Evolutionary conservation across 2,329 filamentous ascomycete genomes (phyloP).

Genomic region (Fusarium sp.): DNA sequence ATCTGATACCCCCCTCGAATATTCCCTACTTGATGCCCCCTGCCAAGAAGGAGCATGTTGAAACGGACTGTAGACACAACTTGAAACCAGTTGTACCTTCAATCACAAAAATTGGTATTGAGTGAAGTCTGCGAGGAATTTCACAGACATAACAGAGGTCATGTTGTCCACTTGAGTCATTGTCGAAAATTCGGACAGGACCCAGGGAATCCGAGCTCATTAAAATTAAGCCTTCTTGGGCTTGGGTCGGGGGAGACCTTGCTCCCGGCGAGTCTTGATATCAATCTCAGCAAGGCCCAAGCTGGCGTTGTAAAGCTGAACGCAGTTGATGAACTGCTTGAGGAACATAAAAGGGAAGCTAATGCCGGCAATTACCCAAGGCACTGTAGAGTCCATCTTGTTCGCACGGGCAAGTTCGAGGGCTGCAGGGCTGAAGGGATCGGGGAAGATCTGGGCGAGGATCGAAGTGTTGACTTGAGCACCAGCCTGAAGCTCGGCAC

Average conservation of each 20-base stretch:
- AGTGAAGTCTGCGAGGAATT: neutral
- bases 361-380: conserved; percentile 79
- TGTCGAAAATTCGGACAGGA: neutral
- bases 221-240: conserved; percentile 47
- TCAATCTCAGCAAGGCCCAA: conserved; percentile 95
- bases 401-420: conserved; percentile 93
- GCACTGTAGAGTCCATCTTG: conserved; percentile 81
- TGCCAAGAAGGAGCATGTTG: conserved; percentile 21
- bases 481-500: conserved; percentile 69
- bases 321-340: conserved; percentile 94
- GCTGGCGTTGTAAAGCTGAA: conserved; percentile 94
- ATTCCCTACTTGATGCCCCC: conserved; percentile 35
- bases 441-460: conserved; percentile 81
- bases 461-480: conserved; percentile 76
- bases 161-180: neutral
- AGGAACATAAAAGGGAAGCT: conserved; percentile 88
- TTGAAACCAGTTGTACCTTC: conserved; percentile 2
- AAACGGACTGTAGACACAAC: conserved; percentile 28
- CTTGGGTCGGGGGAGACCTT: conserved; percentile 62
- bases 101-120: conserved; percentile 12
- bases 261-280: conserved; percentile 67
- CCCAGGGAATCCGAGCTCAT: neutral
- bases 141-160: neutral
- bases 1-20: conserved; percentile 28
- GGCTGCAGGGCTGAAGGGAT: conserved; percentile 91